Evolutionary conservation across 1,139 yeast genomes (phyloP).

Genomic region (Blastobotrys ciferrii): DNA sequence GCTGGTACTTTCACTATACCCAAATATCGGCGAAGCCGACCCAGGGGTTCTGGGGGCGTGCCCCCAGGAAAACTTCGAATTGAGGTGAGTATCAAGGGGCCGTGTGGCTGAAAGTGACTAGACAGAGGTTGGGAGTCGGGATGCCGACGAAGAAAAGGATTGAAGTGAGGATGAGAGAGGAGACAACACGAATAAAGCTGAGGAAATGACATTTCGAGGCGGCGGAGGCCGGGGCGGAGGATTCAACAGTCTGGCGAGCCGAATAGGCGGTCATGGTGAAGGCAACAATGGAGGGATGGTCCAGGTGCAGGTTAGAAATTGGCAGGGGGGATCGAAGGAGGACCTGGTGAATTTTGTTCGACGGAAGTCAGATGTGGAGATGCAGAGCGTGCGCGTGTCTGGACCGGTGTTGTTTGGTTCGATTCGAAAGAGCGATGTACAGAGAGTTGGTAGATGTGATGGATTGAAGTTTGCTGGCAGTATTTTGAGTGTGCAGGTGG

Average conservation of each 20-base stretch:
- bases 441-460: slow-evolving; percentile 56
- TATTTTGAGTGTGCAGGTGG: slow-evolving; percentile 41
- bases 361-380: slow-evolving; percentile 59
- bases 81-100: not conserved
- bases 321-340: slow-evolving; percentile 69
- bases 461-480: slow-evolving; percentile 85
- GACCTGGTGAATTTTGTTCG: slow-evolving; percentile 68
- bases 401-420: slow-evolving; percentile 53
- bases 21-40: not conserved
- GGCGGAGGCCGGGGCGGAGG: slow-evolving; percentile 7
- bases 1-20: too few relatives aligned
- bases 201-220: slow-evolving; percentile 14
- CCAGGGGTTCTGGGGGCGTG: too few relatives aligned
- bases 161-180: too few relatives aligned
- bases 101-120: too few relatives aligned
- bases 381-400: slow-evolving; percentile 48
- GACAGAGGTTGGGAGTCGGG: not conserved
- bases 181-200: too few relatives aligned
- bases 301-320: slow-evolving; percentile 65
- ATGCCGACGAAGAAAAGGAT: not conserved
- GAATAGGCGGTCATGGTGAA: slow-evolving; percentile 34
- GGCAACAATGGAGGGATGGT: slow-evolving; percentile 30
- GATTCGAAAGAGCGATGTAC: slow-evolving; percentile 59
- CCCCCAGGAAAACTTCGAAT: not conserved
- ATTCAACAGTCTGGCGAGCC: slow-evolving; percentile 18